phyloP scores from a whole-genome alignment of 2,329 filamentous ascomycete species.

The Cercospora berteroae region DNA sequence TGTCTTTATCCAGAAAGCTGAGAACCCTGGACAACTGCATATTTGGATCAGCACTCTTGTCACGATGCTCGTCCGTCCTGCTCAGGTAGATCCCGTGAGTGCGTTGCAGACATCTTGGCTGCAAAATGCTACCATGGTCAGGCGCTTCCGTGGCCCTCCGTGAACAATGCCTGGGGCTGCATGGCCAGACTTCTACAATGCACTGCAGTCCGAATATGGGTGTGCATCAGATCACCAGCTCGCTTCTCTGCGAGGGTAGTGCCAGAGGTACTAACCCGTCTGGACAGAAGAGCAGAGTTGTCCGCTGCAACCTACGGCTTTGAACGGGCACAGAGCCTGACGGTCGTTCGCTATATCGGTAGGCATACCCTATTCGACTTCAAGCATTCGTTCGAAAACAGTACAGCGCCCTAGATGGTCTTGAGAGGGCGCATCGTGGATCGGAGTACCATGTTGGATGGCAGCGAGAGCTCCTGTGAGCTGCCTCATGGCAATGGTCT shows the following conservation, averaged over 20 bases:
- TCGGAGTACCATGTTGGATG: too few relatives aligned
- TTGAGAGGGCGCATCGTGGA: too few relatives aligned
- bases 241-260: not conserved
- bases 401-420: too few relatives aligned
- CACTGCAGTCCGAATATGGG: not conserved
- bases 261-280: too few relatives aligned
- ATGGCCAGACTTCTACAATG: not conserved
- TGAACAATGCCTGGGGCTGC: not conserved
- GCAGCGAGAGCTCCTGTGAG: not conserved
- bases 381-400: too few relatives aligned
- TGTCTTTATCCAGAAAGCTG: not conserved
- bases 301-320: too few relatives aligned
- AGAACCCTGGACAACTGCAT: not conserved
- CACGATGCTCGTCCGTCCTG: not conserved
- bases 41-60: not conserved
- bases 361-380: too few relatives aligned
- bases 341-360: too few relatives aligned
- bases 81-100: not conserved
- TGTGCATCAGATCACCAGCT: not conserved
- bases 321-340: too few relatives aligned
- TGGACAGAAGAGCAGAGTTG: too few relatives aligned
- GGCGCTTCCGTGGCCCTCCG: not conserved
- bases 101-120: not conserved
- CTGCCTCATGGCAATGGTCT: not conserved
- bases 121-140: not conserved